Percentiles rank a stretch among this genome's conserved stretches.
Conservation (phyloP, 371 early-diverging fungal genomes). For the Syncephalastrum contaminatum region DNA sequence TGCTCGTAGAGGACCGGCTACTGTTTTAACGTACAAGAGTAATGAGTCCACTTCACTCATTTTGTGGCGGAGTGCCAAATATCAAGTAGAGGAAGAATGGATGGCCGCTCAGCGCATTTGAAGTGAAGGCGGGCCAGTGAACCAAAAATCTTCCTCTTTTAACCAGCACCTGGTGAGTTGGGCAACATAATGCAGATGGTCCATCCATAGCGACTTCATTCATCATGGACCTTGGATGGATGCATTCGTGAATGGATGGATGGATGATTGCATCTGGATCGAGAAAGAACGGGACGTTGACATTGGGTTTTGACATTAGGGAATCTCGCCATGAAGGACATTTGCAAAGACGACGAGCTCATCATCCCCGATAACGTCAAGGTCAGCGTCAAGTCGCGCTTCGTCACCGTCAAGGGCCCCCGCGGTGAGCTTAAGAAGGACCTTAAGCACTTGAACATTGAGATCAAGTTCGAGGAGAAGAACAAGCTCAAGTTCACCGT, state of each 20-base stretch:
- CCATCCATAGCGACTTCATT: neutral
- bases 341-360: constrained; percentile 80
- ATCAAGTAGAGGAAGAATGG: no score
- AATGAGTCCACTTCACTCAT: no score
- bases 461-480: constrained; percentile 71
- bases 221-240: constrained; percentile 16
- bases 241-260: constrained; percentile 15
- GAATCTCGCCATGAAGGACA: constrained; percentile 54
- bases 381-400: constrained; percentile 74
- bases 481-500: constrained; percentile 83
- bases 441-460: constrained; percentile 93
- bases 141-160: constrained; percentile 31
- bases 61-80: no score
- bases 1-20: no score
- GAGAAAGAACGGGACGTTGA: neutral
- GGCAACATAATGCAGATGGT: neutral
- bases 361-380: constrained; percentile 74
- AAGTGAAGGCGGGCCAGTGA: neutral
- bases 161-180: constrained; percentile 34
- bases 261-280: constrained; percentile 1
- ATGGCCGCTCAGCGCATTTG: no score
- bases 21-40: no score
- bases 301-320: constrained; percentile 12
- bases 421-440: constrained; percentile 90
- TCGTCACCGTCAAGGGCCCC: constrained; percentile 77